These are phyloP conservation scores for Arachis monticola DNA, from an alignment of 331 rosid genomes.

Conservation along the genomic window DNA sequence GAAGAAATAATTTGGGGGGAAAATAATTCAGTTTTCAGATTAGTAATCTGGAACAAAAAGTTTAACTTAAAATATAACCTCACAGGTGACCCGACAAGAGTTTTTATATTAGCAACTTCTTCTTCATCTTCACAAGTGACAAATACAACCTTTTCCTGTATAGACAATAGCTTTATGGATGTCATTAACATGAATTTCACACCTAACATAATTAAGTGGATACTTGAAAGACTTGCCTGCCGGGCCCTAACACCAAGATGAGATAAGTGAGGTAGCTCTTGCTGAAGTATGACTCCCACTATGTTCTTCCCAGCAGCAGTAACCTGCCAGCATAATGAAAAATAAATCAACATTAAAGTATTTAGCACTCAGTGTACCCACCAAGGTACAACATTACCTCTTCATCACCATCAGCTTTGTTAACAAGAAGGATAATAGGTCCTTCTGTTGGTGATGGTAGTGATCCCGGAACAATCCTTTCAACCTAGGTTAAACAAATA, in stretches of 20 bases:
- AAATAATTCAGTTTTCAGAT: constrained; percentile 23
- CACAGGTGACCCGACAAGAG: constrained; percentile 60
- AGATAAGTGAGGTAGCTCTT: constrained; percentile 98
- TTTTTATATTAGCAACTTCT: constrained; percentile 57
- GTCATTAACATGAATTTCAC: constrained; percentile 31
- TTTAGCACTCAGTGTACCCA: constrained; percentile 5
- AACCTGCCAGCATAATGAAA: constrained; percentile 58
- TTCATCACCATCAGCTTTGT: constrained; percentile 97
- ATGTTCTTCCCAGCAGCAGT: constrained; percentile 91
- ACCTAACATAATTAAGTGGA: constrained; percentile 27
- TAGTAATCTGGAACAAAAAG: constrained; percentile 9
- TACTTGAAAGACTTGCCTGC: constrained; percentile 64
- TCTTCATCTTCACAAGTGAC: constrained; percentile 97
- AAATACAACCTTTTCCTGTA: constrained; percentile 92
- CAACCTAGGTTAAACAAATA: constrained; percentile 70
- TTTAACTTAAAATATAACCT: constrained; percentile 56
- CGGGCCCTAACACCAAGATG: constrained; percentile 99
- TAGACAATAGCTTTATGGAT: constrained; percentile 34
- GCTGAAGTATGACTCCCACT: constrained; percentile 84
- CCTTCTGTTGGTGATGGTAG: constrained; percentile 74
- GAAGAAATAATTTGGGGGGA: constrained; percentile 35
- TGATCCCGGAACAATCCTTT: constrained; percentile 84
- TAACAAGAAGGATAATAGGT: constrained; percentile 77
- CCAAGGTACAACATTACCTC: constrained; percentile 64
- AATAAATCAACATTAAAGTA: constrained; percentile 35